phyloP scores from a whole-genome alignment of 768 basidiomycete species.

The Rhizopogon rudus region DNA sequence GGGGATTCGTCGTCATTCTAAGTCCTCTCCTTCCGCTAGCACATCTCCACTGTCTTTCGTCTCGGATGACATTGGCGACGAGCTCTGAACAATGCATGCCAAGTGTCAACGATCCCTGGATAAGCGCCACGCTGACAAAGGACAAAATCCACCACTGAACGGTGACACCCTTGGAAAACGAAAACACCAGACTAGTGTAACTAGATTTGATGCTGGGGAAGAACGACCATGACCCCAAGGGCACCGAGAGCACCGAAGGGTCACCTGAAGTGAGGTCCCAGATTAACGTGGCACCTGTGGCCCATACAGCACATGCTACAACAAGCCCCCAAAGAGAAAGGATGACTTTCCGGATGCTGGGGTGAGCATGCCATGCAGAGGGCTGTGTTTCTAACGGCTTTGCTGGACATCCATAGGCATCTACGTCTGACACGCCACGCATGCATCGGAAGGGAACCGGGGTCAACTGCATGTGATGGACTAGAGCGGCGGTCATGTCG shows the following conservation, averaged over 20 bases:
- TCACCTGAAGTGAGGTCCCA: background rate
- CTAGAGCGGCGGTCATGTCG: slow-evolving; percentile 24
- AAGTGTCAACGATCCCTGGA: slow-evolving; percentile 26
- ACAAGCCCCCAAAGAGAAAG: slow-evolving; percentile 20
- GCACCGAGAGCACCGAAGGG: background rate
- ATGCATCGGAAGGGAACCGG: slow-evolving; percentile 19
- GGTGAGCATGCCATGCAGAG: slow-evolving; percentile 24
- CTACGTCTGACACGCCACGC: slow-evolving; percentile 13
- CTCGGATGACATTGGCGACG: slow-evolving; percentile 23
- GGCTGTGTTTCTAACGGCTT: slow-evolving; percentile 13
- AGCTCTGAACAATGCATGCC: slow-evolving; percentile 24
- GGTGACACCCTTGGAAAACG: slow-evolving; percentile 9
- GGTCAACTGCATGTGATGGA: slow-evolving; percentile 20
- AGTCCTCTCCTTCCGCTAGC: slow-evolving; percentile 14
- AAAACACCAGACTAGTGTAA: slow-evolving; percentile 10
- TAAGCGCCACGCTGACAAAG: slow-evolving; percentile 18
- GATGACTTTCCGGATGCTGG: slow-evolving; percentile 17
- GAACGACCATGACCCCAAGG: slow-evolving; percentile 19
- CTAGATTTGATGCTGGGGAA: slow-evolving; percentile 16
- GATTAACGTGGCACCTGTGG: slow-evolving; percentile 5
- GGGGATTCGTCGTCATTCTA: slow-evolving; percentile 13
- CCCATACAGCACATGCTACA: slow-evolving; percentile 17
- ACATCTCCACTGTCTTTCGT: slow-evolving; percentile 22
- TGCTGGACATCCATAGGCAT: slow-evolving; percentile 5
- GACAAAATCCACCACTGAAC: slow-evolving; percentile 19